These are phyloP conservation scores for Santalum album DNA, from an alignment of 164 flowering plant genomes.

Conservation along the genomic window DNA sequence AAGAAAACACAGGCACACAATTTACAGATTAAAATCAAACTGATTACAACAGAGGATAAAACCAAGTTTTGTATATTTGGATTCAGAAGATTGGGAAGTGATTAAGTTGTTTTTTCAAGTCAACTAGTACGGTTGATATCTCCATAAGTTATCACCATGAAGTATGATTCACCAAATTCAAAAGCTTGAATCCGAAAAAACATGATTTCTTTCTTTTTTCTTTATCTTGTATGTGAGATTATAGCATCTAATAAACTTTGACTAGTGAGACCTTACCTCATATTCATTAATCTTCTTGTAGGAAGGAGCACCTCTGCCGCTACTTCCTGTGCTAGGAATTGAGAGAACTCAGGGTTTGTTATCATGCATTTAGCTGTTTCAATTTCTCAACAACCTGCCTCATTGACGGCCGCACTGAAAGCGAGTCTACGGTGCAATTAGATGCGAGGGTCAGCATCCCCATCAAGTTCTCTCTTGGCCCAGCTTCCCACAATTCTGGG, in stretches of 20 bases:
- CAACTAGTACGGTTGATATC: too few species aligned
- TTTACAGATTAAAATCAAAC: too few species aligned
- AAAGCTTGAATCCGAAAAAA: too few species aligned
- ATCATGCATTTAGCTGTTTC: conserved; percentile 30
- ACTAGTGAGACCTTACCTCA: not conserved
- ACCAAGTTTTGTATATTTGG: too few species aligned
- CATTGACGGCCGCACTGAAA: conserved; percentile 57
- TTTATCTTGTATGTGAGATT: not conserved
- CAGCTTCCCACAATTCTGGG: conserved; percentile 44
- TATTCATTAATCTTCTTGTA: not conserved
- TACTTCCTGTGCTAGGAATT: not conserved
- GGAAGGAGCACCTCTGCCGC: not conserved
- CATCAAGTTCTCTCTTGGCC: conserved; percentile 47
- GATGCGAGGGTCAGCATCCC: conserved; percentile 50
- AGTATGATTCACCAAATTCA: too few species aligned
- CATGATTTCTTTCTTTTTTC: not conserved
- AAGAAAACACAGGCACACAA: too few species aligned
- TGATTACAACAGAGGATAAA: too few species aligned
- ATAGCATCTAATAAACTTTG: not conserved
- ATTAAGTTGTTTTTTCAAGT: too few species aligned
- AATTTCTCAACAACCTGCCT: conserved; percentile 48
- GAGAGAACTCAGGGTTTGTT: not conserved
- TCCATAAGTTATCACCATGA: too few species aligned
- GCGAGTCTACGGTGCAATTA: conserved; percentile 51
- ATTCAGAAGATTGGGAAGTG: too few species aligned